Base-by-base conservation (phyloP, 208 protist genomes). In the Trypanosoma melophagium region DNA sequence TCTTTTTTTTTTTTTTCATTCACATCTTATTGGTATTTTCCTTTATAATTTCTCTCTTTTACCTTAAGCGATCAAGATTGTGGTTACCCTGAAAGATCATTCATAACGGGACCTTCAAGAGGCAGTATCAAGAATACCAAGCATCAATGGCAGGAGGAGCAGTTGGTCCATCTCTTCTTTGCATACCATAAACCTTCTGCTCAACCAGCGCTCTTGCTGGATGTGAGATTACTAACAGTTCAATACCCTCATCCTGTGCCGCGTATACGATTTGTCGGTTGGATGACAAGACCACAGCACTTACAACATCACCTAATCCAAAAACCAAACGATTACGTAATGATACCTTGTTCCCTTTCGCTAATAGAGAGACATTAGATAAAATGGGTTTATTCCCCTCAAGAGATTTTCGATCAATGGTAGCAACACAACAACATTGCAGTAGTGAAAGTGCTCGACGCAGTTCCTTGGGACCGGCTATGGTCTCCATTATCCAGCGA, bases 401-500 rank as follows among this genome's bases (percentile, higher is more conserved):
- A 3, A 71, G 5, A 16, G 2, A 57, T 57, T n/a, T 14, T 16
- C 24, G 69, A 24, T 56, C 52, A 5, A 80, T 84, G 60, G 62
- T 57, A 35, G 90, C 76, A 38, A 87, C 77, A 21, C 60, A 56
- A 24, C 85, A 64, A 21, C 81, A 75, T 4, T 50, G 63, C 56
- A 93, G 73, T 58, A 93, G 63, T 13, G 63, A 59, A 0, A 66
- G 53, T 0, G 87, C 87, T 14, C 87, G 80, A n/a, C 67, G 65
- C 7, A 84, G 49, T 66, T 93, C 87, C n/a, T 64, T 63, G 0
- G 77, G 80, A 4, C 87, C 87, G 2, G 87, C 87, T 7, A 93
- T 80, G 1, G 87, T 93, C 62, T 88, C 81, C 21, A 90, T 56
- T 60, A 93, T 90, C 87, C 87, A 90, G 41, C 71, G 61, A 52